A percentile compares a stretch with the other conserved stretches of the same genome.
Evolutionary conservation across 805 yeast genomes (phyloP).

Genomic region (Priceomyces carsonii): DNA sequence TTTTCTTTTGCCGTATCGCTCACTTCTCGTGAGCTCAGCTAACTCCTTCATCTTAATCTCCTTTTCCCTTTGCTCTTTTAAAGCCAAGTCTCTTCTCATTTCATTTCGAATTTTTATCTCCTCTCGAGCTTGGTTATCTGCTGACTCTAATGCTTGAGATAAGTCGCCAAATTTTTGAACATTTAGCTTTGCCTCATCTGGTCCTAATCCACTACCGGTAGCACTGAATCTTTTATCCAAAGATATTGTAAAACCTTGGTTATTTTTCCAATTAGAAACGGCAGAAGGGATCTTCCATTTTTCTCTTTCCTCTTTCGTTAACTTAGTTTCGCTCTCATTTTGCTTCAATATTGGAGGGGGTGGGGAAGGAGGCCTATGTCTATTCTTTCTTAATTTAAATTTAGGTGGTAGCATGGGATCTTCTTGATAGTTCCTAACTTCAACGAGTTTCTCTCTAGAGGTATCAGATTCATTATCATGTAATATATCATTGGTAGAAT

Average conservation of each 20-base stretch:
- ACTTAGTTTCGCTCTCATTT: constrained; percentile 40
- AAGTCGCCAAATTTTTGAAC: constrained; percentile 61
- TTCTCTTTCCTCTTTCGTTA: constrained; percentile 71
- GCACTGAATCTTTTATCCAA: constrained; percentile 72
- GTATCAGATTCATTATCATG: constrained; percentile 13
- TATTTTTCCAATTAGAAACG: constrained; percentile 93
- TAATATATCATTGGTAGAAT: constrained; percentile 17
- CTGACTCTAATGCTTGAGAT: constrained; percentile 70
- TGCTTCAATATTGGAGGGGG: constrained; percentile 66
- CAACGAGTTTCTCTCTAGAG: constrained; percentile 47
- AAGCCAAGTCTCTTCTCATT: constrained; percentile 21
- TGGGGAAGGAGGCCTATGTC: constrained; percentile 60
- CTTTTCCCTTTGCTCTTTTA: constrained; percentile 27
- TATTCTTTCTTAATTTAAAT: constrained; percentile 70
- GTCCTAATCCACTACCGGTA: constrained; percentile 36
- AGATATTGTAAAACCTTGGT: constrained; percentile 82
- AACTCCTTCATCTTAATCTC: constrained; percentile 29
- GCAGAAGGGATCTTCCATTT: constrained; percentile 90
- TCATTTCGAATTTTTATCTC: constrained; percentile 28
- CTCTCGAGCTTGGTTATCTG: constrained; percentile 43
- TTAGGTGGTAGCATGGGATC: constrained; percentile 90
- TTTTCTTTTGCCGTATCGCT: constrained; percentile 13
- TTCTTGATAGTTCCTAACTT: constrained; percentile 62
- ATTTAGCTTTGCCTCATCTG: constrained; percentile 32
- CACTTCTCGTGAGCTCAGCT: constrained; percentile 26